These are phyloP conservation scores for Penicillium griseofulvum DNA, from an alignment of 2,329 filamentous ascomycete species.

Conservation along the genomic window DNA sequence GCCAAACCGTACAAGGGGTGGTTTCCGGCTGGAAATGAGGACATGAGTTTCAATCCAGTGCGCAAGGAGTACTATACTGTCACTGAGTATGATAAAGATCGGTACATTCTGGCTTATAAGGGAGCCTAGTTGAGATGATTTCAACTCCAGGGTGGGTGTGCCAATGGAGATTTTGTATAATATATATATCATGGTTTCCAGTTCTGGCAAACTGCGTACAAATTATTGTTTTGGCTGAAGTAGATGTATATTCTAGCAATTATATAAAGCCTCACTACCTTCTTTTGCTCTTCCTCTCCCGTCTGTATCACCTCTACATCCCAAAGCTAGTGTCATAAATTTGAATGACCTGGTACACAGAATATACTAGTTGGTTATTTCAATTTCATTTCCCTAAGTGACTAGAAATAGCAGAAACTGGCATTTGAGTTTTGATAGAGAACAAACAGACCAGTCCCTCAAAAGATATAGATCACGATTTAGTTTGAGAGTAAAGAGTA, in stretches of 20 bases:
- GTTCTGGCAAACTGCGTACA: neutral
- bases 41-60: conserved; percentile 34
- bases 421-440: neutral
- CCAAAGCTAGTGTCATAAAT: too few relatives aligned
- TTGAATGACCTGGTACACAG: neutral
- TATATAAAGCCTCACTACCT: too few relatives aligned
- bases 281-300: too few relatives aligned
- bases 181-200: neutral
- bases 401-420: too few relatives aligned
- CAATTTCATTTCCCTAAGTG: too few relatives aligned
- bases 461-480: neutral
- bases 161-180: neutral
- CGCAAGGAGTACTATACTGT: conserved; percentile 23
- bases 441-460: neutral
- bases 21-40: conserved; percentile 33
- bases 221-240: neutral
- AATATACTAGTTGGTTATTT: too few relatives aligned
- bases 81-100: conserved; percentile 18
- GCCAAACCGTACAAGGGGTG: conserved; percentile 17
- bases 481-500: neutral
- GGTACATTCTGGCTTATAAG: conserved; percentile 12
- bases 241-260: too few relatives aligned
- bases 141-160: neutral
- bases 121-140: neutral
- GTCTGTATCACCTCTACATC: too few relatives aligned